Evolutionary conservation across 2,329 filamentous ascomycete species (phyloP), one percentile per base, ranked within the genome.

Genomic region (Arthrobotrys megalospora): DNA sequence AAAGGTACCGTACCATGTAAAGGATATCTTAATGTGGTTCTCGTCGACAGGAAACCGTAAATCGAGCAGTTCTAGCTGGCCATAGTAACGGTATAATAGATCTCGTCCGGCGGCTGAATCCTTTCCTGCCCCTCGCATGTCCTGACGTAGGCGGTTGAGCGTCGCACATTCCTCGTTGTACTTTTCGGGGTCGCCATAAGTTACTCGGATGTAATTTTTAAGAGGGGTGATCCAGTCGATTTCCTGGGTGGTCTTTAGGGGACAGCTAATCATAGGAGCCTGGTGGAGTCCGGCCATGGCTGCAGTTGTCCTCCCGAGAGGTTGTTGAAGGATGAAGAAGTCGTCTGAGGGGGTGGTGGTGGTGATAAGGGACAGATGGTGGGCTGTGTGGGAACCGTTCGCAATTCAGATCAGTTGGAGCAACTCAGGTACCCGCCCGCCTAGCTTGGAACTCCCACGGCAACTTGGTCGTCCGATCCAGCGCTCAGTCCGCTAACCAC

Each of bases 1-100:
- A 47, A 28, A 53, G 19, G 16, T 48, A 41, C 38, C 86, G 80
- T 89, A 97, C 96, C 96, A 99, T 80, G 95, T 98, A 84, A 99
- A 99, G 6, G 93, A 93, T 82, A 99, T 97, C 86, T 98, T 98
- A 86, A 99, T 98, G 83, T 99, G 95, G 83, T 97, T 96, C 86
- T 99, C 96, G 82, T 99, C 96, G 53, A 99, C 94, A 0, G 96
- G 96, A 83, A 99, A 99, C 79, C 96, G 89, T 82, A 99, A 86
- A 84, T 99, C 96, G 80, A 99, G 87, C 65, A 99, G 88, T 86
- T 99, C 96, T 76, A 99, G 89, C 86, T 99, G 96, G 47, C 95
- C 96, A 84, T 99, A 99, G 86, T 99, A 99, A 84, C 96, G 90
- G 85, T 99, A 99, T 63, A 99, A 87, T 83, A 99, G 88, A 84